Conservation (phyloP, 2,329 filamentous ascomycete species). For the Bipolaris oryzae region DNA sequence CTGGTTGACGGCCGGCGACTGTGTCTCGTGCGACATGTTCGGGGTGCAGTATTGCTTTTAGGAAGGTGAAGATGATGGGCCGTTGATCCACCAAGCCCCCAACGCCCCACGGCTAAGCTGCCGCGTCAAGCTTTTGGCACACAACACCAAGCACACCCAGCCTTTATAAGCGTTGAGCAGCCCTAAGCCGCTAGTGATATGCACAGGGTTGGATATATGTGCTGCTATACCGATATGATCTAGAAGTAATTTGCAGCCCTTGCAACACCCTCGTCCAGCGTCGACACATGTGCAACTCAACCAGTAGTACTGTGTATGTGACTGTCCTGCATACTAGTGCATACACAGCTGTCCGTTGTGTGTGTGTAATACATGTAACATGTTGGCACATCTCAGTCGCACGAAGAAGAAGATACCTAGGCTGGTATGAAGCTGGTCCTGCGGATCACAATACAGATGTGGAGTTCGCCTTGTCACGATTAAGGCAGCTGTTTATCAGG, state of each 20-base stretch:
- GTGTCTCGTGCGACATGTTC: too few relatives aligned
- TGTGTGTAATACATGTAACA: background rate
- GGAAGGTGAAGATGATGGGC: slow-evolving; percentile 4
- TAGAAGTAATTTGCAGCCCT: background rate
- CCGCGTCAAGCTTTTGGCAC: slow-evolving; percentile 10
- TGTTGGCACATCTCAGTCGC: background rate
- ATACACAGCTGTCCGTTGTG: too few relatives aligned
- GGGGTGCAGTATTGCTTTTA: background rate
- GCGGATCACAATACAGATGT: background rate
- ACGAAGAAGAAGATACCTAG: background rate
- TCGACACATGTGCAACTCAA: too few relatives aligned
- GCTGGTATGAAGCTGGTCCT: background rate
- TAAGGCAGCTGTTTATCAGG: background rate
- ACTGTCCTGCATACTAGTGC: too few relatives aligned
- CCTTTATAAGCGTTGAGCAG: background rate
- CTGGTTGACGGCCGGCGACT: too few relatives aligned
- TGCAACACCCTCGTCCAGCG: too few relatives aligned
- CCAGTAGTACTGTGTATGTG: too few relatives aligned
- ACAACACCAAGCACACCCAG: slow-evolving; percentile 10
- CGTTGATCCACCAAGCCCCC: slow-evolving; percentile 3
- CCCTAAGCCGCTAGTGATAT: background rate
- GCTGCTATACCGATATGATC: background rate
- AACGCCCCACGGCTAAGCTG: background rate
- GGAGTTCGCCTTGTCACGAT: background rate
- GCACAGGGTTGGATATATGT: background rate